These are phyloP conservation scores for Monoraphidium neglectum DNA, from an alignment of 139 green algal species.

Conservation along the genomic window DNA sequence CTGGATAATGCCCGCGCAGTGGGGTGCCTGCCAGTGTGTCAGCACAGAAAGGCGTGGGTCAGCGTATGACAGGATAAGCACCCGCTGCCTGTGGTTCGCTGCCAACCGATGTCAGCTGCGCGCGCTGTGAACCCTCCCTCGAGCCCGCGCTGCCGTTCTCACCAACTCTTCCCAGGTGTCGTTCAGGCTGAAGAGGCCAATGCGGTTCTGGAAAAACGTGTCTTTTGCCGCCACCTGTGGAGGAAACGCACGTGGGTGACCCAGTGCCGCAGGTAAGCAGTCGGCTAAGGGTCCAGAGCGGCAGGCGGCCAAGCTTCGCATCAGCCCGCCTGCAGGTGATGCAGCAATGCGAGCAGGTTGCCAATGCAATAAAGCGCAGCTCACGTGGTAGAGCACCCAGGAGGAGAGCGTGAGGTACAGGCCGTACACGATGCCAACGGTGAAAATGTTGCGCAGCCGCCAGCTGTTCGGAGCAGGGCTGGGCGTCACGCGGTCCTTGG, in stretches of 20 bases:
- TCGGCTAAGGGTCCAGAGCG: too few species aligned
- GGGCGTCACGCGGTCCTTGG: slow-evolving; percentile 70
- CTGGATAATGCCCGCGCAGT: too few species aligned
- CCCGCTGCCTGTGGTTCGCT: too few species aligned
- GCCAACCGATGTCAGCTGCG: too few species aligned
- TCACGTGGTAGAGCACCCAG: slow-evolving; percentile 68
- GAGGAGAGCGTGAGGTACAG: slow-evolving; percentile 80
- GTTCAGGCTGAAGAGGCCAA: slow-evolving; percentile 62
- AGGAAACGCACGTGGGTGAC: too few species aligned
- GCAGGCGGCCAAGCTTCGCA: too few species aligned
- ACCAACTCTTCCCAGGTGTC: slow-evolving; percentile 32
- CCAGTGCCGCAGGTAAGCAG: too few species aligned
- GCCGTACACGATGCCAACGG: slow-evolving; percentile 77
- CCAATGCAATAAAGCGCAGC: background rate
- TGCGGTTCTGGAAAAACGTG: slow-evolving; percentile 65
- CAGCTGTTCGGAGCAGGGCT: slow-evolving; percentile 67
- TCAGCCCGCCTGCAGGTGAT: too few species aligned
- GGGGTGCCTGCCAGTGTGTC: background rate
- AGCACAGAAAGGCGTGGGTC: too few species aligned
- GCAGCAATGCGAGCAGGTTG: too few species aligned
- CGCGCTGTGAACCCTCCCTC: too few species aligned
- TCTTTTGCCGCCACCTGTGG: slow-evolving; percentile 49
- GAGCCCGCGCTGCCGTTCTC: background rate
- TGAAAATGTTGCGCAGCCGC: slow-evolving; percentile 81
- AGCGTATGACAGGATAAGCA: too few species aligned